Conservation (phyloP, 1,139 yeast genomes). For the Sugiyamaella grinbergsii region DNA sequence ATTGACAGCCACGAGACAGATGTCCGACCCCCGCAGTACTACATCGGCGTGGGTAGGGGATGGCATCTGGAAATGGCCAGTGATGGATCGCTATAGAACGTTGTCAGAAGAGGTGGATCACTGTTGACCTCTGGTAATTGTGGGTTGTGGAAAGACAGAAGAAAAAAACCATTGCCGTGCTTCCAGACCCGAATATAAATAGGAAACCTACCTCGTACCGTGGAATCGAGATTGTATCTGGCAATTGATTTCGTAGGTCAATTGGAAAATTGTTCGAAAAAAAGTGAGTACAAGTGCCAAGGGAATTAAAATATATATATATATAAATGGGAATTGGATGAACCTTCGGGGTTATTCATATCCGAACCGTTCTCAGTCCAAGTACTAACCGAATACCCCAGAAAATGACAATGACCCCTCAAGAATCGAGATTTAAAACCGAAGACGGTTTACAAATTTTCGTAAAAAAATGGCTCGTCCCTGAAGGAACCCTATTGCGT, state of each 20-base stretch:
- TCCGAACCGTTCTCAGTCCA: background rate
- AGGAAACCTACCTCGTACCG: no score
- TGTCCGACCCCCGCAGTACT: no score
- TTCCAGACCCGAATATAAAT: no score
- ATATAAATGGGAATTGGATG: background rate
- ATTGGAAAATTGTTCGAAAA: no score
- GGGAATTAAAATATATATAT: no score
- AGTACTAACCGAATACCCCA: background rate
- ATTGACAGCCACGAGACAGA: no score
- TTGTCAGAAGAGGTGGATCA: background rate
- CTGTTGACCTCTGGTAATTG: background rate
- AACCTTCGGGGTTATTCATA: background rate
- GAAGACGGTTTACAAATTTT: constrained; percentile 30
- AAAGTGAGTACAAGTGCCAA: background rate
- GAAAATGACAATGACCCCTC: constrained; percentile 3
- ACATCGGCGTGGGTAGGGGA: no score
- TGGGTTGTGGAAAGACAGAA: no score
- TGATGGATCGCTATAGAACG: background rate
- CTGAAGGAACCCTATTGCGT: constrained; percentile 43
- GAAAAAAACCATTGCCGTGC: no score
- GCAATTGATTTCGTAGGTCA: background rate
- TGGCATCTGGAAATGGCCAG: no score
- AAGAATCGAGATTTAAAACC: constrained; percentile 19
- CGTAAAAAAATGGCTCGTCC: constrained; percentile 29
- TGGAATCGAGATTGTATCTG: no score